These are phyloP conservation scores for Glycine tomentella DNA, from an alignment of 306 rosid species.

Conservation along the genomic window DNA sequence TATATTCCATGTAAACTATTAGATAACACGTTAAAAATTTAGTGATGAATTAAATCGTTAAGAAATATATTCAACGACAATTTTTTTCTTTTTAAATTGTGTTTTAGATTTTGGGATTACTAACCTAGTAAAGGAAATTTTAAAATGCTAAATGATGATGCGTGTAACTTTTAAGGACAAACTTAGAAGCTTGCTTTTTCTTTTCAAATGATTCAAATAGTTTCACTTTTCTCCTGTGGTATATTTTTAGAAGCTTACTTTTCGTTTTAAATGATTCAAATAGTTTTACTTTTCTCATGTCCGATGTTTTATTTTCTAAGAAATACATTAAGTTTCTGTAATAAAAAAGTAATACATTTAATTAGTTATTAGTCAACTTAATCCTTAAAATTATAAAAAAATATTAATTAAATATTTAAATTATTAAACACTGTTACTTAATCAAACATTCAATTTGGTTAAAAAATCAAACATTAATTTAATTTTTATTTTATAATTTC, in stretches of 20 bases:
- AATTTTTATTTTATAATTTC: no score
- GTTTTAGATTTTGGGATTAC: not conserved
- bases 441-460: no score
- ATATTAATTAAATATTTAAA: no score
- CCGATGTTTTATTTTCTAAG: not conserved
- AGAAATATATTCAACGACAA: not conserved
- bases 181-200: slow-evolving; percentile 8
- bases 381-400: not conserved
- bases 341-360: not conserved
- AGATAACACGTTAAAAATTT: not conserved
- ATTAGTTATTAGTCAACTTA: not conserved
- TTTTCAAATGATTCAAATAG: not conserved
- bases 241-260: not conserved
- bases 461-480: no score
- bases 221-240: not conserved
- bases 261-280: not conserved
- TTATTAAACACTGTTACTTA: no score
- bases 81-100: not conserved
- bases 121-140: not conserved
- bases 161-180: slow-evolving; percentile 5
- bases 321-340: not conserved
- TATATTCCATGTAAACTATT: not conserved
- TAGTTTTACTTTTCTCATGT: not conserved
- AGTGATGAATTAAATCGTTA: not conserved
- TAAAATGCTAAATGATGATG: not conserved